Conservation (phyloP, 2,329 filamentous ascomycete species). For the Calonectria pseudoreteaudii region DNA sequence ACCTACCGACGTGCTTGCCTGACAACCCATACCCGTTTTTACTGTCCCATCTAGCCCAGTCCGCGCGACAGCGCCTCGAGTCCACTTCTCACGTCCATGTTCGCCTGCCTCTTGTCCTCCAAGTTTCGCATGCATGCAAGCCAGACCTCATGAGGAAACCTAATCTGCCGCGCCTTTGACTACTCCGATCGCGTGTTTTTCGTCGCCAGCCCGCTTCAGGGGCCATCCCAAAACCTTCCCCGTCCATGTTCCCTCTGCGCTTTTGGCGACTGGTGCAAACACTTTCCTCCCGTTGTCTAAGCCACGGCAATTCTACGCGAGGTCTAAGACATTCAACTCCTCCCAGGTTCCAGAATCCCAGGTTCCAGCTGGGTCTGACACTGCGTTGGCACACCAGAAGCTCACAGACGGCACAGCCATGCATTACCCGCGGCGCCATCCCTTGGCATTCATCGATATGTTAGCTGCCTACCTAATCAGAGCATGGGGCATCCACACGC, state of each 20-base stretch:
- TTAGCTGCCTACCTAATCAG: slow-evolving; percentile 22
- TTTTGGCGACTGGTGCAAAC: slow-evolving; percentile 25
- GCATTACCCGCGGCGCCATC: slow-evolving; percentile 15
- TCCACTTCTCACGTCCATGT: slow-evolving; percentile 24
- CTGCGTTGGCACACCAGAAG: slow-evolving; percentile 11
- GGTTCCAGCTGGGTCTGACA: slow-evolving; percentile 8
- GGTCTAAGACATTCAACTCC: neutral
- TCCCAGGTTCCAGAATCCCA: slow-evolving; percentile 5
- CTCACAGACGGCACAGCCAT: slow-evolving; percentile 1
- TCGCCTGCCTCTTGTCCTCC: slow-evolving; percentile 37
- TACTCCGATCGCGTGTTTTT: slow-evolving; percentile 44
- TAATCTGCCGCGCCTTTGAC: slow-evolving; percentile 40
- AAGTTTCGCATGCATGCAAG: slow-evolving; percentile 42
- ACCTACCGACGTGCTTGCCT: slow-evolving; percentile 5
- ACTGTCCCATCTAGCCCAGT: neutral
- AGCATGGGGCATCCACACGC: slow-evolving; percentile 19
- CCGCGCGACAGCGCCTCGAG: neutral
- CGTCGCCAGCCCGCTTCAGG: slow-evolving; percentile 40
- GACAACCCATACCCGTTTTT: slow-evolving; percentile 11
- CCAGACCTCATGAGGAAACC: slow-evolving; percentile 38
- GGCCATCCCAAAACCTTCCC: slow-evolving; percentile 29
- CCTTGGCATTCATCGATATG: slow-evolving; percentile 22
- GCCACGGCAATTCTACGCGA: slow-evolving; percentile 18
- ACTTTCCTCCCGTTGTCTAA: slow-evolving; percentile 4
- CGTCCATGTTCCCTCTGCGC: slow-evolving; percentile 26